Conservation (phyloP, 1,284 basidiomycete genomes). For the Tilletia walkeri region DNA sequence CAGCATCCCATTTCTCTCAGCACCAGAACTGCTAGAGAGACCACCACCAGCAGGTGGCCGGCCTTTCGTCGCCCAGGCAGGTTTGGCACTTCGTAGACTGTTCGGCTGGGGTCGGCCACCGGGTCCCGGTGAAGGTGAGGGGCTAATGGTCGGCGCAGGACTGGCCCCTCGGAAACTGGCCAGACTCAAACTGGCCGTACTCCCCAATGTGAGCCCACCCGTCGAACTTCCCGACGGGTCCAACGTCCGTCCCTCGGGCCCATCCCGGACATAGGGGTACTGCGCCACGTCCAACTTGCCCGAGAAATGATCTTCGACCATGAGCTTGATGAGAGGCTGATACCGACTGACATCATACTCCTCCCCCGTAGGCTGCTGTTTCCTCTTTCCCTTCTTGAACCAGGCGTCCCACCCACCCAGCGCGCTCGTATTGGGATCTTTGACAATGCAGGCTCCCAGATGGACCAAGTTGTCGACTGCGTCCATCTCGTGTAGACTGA, state of each 20-base stretch:
- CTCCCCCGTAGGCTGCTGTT: constrained; percentile 71
- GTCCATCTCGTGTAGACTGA: constrained; percentile 86
- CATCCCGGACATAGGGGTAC: constrained; percentile 90
- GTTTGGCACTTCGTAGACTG: constrained; percentile 42
- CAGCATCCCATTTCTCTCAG: not conserved
- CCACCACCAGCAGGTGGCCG: constrained; percentile 7
- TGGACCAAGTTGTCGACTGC: constrained; percentile 82
- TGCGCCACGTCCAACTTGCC: constrained; percentile 73
- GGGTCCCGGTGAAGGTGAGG: constrained; percentile 6
- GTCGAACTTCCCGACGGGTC: not conserved
- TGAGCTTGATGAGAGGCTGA: constrained; percentile 78
- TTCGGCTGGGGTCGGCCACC: constrained; percentile 28
- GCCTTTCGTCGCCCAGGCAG: constrained; percentile 34
- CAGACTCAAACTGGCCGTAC: not conserved
- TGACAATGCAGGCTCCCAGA: constrained; percentile 78
- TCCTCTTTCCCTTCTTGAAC: constrained; percentile 70
- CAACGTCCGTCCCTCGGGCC: not conserved
- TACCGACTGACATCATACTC: constrained; percentile 94
- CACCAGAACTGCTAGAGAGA: not conserved
- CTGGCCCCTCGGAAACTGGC: constrained; percentile 12
- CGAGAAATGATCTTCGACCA: constrained; percentile 83
- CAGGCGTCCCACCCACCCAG: constrained; percentile 35
- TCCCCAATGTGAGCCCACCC: not conserved
- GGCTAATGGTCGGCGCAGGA: not conserved
- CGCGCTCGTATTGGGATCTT: constrained; percentile 58